Conservation (phyloP, 2,329 filamentous ascomycete species). For the Verticillium tricorpus region DNA sequence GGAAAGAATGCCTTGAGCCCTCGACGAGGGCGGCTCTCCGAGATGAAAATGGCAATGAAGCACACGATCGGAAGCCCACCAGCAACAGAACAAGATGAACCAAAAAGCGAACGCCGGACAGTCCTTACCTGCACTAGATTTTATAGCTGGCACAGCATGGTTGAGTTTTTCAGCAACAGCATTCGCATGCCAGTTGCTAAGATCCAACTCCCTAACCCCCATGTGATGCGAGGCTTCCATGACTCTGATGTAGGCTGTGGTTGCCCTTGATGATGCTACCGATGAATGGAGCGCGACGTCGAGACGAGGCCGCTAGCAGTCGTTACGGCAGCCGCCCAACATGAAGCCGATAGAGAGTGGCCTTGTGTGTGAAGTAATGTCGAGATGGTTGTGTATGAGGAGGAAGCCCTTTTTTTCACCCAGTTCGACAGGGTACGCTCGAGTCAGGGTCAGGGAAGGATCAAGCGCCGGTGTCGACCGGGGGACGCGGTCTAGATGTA, state of each 20-base stretch:
- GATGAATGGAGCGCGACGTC: not conserved
- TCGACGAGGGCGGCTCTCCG: no score
- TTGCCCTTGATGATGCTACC: slow-evolving; percentile 10
- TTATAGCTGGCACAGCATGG: slow-evolving; percentile 49
- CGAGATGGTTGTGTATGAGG: not conserved
- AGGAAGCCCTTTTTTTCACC: not conserved
- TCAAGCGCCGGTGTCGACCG: not conserved
- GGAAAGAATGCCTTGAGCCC: no score
- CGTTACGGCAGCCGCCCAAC: not conserved
- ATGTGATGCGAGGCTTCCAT: slow-evolving; percentile 30
- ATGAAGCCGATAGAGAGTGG: not conserved
- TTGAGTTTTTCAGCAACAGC: slow-evolving; percentile 51
- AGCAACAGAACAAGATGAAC: slow-evolving; percentile 8
- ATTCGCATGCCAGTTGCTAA: slow-evolving; percentile 41
- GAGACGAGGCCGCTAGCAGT: not conserved
- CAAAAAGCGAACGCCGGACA: slow-evolving; percentile 2
- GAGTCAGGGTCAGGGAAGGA: not conserved
- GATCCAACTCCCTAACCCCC: slow-evolving; percentile 44
- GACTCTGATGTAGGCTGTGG: slow-evolving; percentile 62
- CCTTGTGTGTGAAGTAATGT: not conserved
- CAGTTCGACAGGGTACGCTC: not conserved
- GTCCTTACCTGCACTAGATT: slow-evolving; percentile 55
- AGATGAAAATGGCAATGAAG: not conserved
- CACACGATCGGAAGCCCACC: not conserved
- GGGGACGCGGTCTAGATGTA: not conserved